A percentile compares a stretch with the other conserved stretches of the same genome.
These are phyloP conservation scores for Hypericum androsaemum DNA, from an alignment of 345 rosid species.

Conservation along the genomic window DNA sequence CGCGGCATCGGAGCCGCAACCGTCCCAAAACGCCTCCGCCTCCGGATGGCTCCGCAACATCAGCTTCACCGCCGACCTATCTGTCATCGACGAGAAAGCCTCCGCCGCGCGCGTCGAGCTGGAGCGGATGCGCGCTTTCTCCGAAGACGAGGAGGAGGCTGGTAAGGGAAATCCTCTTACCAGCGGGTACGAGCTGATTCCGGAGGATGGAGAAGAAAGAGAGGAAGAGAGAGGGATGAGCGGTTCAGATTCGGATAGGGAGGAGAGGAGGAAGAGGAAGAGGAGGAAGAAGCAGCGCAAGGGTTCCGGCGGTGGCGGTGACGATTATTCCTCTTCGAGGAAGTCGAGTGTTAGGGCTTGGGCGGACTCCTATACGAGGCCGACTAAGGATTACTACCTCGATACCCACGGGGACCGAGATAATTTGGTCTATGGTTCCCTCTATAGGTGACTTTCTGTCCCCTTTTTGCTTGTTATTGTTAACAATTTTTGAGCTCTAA, in stretches of 20 bases:
- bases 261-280: conserved; percentile 19
- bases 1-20: conserved; percentile 15
- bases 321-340: conserved; percentile 25
- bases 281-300: conserved; percentile 15
- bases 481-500: neutral
- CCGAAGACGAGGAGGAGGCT: conserved; percentile 27
- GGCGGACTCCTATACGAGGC: conserved; percentile 37
- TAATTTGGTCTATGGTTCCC: conserved; percentile 72
- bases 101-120: conserved; percentile 19
- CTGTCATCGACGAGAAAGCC: conserved; percentile 44
- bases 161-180: conserved; percentile 8
- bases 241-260: conserved; percentile 7
- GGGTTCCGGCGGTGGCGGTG: neutral
- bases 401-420: conserved; percentile 82
- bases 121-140: neutral
- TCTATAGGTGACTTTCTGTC: conserved; percentile 46
- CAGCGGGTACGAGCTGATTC: conserved; percentile 37
- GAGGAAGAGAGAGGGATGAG: neutral
- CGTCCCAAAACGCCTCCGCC: conserved; percentile 13
- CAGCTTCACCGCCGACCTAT: conserved; percentile 69
- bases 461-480: neutral
- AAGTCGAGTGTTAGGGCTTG: conserved; percentile 36
- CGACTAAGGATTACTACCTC: conserved; percentile 68
- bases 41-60: conserved; percentile 67
- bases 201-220: conserved; percentile 27